These are phyloP conservation scores for Claviceps arundinis DNA, from an alignment of 2,329 filamentous ascomycete genomes.

Conservation along the genomic window DNA sequence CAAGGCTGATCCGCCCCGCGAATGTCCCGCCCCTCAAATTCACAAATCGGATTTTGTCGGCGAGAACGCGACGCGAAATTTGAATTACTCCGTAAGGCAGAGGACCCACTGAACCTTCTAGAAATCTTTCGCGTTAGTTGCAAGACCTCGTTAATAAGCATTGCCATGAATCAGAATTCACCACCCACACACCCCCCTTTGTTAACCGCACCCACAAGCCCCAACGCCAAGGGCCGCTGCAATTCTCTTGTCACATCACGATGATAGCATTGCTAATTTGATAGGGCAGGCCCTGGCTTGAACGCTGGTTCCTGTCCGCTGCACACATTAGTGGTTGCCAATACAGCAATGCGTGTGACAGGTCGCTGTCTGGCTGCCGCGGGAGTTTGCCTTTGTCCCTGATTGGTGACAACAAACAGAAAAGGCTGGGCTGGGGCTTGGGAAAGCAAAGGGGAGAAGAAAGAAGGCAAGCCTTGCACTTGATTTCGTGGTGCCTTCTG, in stretches of 20 bases:
- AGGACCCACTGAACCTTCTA: constrained; percentile 31
- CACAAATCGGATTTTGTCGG: too few relatives aligned
- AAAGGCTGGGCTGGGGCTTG: background rate
- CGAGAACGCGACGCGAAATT: background rate
- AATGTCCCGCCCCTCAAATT: too few relatives aligned
- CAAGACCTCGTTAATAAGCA: constrained; percentile 17
- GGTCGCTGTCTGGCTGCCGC: background rate
- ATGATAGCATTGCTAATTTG: background rate
- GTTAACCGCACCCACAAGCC: background rate
- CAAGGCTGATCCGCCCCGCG: too few relatives aligned
- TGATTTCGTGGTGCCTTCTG: too few relatives aligned
- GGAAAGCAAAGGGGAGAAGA: background rate
- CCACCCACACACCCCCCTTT: background rate
- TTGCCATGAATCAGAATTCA: background rate
- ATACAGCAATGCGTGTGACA: constrained; percentile 5
- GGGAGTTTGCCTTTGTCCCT: background rate
- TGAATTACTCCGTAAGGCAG: background rate
- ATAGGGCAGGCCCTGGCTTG: background rate
- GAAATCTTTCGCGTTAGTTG: constrained; percentile 23
- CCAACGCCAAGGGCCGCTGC: background rate
- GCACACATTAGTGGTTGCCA: constrained; percentile 2
- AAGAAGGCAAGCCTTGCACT: background rate
- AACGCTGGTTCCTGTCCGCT: background rate
- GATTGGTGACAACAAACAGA: constrained; percentile 1
- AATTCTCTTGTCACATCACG: constrained; percentile 1